Evolutionary conservation across 169 alveolate species (phyloP).

Genomic region (Cryptosporidium viatorum): DNA sequence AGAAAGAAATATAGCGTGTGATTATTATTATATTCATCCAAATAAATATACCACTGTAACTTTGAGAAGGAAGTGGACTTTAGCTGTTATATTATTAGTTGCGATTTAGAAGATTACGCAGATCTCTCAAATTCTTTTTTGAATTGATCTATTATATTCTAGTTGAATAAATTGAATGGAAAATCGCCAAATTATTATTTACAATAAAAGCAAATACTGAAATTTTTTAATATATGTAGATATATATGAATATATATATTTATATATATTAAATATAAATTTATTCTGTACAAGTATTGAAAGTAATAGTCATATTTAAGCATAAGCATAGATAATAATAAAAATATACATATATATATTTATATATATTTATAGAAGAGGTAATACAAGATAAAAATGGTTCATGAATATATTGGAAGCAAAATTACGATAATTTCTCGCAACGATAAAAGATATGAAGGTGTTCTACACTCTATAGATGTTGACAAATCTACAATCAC

Average conservation of each 20-base stretch:
- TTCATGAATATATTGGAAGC: constrained; percentile 71
- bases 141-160: no score
- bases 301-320: neutral
- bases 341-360: neutral
- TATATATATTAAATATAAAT: no score
- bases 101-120: neutral
- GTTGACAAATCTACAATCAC: constrained; percentile 69
- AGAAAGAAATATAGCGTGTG: neutral
- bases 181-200: no score
- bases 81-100: no score
- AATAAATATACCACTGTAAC: neutral
- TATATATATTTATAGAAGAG: neutral
- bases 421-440: constrained; percentile 71
- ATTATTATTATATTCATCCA: no score
- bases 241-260: no score
- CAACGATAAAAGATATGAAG: constrained; percentile 66
- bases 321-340: neutral
- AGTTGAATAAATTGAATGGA: no score
- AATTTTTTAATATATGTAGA: no score
- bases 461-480: constrained; percentile 68
- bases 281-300: neutral
- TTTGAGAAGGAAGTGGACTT: neutral
- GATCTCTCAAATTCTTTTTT: neutral
- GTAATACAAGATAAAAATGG: constrained; percentile 21
- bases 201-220: no score